Percentiles rank a stretch among this genome's conserved stretches.
These are phyloP conservation scores for Teratosphaeria zuluensis DNA, from an alignment of 2,329 filamentous ascomycete species.

Conservation along the genomic window DNA sequence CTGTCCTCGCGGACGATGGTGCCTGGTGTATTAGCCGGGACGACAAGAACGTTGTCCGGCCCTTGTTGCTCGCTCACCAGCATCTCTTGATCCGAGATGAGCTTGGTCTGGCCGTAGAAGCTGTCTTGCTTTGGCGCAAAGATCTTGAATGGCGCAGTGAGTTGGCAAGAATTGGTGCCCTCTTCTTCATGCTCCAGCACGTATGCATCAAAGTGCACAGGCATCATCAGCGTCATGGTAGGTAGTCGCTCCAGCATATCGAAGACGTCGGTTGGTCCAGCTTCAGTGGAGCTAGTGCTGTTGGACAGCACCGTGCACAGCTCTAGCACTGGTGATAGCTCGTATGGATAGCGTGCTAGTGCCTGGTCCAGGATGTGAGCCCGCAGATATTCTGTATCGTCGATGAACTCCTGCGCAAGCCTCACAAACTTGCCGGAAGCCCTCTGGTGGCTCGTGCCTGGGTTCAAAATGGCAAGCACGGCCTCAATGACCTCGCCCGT, in stretches of 20 bases:
- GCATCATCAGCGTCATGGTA: conserved; percentile 69
- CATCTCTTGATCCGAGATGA: conserved; percentile 4
- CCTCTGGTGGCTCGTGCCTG: background rate
- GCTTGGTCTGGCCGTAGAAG: conserved; percentile 2
- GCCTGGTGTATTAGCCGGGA: conserved; percentile 57
- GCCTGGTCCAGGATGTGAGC: conserved; percentile 56
- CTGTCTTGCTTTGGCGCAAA: conserved; percentile 35
- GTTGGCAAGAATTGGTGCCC: conserved; percentile 66
- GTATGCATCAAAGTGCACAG: conserved; percentile 62
- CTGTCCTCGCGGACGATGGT: conserved; percentile 69
- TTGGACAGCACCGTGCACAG: conserved; percentile 16
- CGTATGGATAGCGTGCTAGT: conserved; percentile 72
- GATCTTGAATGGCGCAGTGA: conserved; percentile 55
- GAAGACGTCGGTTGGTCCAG: conserved; percentile 33
- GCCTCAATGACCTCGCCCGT: conserved; percentile 60
- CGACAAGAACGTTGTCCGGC: conserved; percentile 39
- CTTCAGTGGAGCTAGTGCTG: conserved; percentile 2
- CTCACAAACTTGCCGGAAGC: conserved; percentile 29
- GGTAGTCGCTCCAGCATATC: conserved; percentile 59
- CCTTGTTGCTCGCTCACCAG: conserved; percentile 17
- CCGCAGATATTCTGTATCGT: conserved; percentile 37
- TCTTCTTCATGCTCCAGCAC: conserved; percentile 75
- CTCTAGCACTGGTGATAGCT: conserved; percentile 64
- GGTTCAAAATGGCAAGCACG: conserved; percentile 51
- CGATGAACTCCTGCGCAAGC: conserved; percentile 44